Conservation (phyloP, 2,329 filamentous ascomycete genomes). For the Cordyceps tenuipes region DNA sequence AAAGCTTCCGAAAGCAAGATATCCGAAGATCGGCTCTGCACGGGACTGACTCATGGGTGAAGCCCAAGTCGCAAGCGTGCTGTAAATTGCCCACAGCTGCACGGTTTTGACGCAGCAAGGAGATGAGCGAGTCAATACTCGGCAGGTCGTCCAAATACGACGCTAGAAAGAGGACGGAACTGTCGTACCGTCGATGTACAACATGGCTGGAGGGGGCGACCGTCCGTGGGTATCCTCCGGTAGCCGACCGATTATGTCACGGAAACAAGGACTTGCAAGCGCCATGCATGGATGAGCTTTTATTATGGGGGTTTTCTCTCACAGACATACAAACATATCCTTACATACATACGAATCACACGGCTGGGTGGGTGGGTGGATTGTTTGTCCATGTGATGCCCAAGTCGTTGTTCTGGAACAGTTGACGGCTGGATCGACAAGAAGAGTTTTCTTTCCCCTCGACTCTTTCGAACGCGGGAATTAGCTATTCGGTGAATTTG, state of each 20-base stretch:
- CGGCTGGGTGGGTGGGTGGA: neutral
- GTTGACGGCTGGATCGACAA: neutral
- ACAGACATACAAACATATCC: neutral
- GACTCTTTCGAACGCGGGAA: neutral
- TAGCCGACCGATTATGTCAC: slow-evolving; percentile 10
- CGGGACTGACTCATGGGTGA: neutral
- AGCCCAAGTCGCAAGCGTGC: neutral
- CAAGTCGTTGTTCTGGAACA: neutral
- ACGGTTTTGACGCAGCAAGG: neutral
- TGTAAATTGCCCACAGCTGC: neutral
- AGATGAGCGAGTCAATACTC: neutral
- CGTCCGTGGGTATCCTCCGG: slow-evolving; percentile 10
- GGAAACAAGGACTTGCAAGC: neutral
- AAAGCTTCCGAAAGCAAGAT: neutral
- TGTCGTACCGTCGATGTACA: neutral
- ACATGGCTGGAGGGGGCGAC: neutral
- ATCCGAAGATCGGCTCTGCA: neutral
- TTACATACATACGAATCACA: neutral
- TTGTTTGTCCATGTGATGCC: slow-evolving; percentile 4
- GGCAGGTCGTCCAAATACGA: neutral
- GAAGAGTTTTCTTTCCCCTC: neutral
- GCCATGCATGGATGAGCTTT: slow-evolving; percentile 1
- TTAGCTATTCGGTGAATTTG: neutral
- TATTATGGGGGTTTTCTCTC: neutral
- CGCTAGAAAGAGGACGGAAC: neutral